Evolutionary conservation across 2,329 filamentous ascomycete species (phyloP).

Genomic region (Colletotrichum destructivum): DNA sequence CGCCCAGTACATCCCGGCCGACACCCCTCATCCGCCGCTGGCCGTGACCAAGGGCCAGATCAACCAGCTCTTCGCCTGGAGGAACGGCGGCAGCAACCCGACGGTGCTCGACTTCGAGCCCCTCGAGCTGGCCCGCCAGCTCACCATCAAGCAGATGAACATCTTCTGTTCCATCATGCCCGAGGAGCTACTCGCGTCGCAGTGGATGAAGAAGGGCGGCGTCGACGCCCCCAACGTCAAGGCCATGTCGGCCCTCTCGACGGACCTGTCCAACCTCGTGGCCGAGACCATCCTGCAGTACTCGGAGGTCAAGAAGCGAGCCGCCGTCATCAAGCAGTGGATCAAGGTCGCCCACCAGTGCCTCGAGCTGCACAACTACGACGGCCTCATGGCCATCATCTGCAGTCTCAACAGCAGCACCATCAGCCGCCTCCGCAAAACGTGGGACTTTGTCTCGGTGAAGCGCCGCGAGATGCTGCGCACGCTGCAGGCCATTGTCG

Average conservation of each 20-base stretch:
- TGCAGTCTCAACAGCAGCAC: conserved; percentile 94
- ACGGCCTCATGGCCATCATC: conserved; percentile 96
- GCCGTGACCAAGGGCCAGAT: conserved; percentile 83
- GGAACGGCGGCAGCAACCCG: conserved; percentile 77
- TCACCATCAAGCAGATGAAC: conserved; percentile 91
- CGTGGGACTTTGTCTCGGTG: conserved; percentile 89
- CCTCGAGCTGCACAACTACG: conserved; percentile 93
- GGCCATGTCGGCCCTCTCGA: conserved; percentile 93
- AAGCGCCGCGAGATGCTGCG: conserved; percentile 88
- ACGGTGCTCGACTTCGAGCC: conserved; percentile 93
- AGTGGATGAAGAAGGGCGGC: conserved; percentile 93
- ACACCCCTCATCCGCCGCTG: conserved; percentile 79
- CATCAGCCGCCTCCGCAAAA: conserved; percentile 88
- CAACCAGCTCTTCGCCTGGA: conserved; percentile 80
- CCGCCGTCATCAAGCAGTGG: conserved; percentile 95
- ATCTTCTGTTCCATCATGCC: conserved; percentile 94
- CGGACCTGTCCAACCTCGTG: conserved; percentile 92
- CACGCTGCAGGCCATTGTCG: conserved; percentile 85
- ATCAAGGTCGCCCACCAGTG: conserved; percentile 93
- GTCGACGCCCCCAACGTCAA: conserved; percentile 89
- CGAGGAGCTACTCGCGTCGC: conserved; percentile 90
- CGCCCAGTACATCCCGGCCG: conserved; percentile 78
- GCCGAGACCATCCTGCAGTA: conserved; percentile 91
- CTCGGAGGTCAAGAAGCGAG: conserved; percentile 93
- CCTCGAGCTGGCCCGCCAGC: conserved; percentile 89